These are phyloP conservation scores for Galerina sulciceps DNA, from an alignment of 768 basidiomycete species.

Conservation along the genomic window DNA sequence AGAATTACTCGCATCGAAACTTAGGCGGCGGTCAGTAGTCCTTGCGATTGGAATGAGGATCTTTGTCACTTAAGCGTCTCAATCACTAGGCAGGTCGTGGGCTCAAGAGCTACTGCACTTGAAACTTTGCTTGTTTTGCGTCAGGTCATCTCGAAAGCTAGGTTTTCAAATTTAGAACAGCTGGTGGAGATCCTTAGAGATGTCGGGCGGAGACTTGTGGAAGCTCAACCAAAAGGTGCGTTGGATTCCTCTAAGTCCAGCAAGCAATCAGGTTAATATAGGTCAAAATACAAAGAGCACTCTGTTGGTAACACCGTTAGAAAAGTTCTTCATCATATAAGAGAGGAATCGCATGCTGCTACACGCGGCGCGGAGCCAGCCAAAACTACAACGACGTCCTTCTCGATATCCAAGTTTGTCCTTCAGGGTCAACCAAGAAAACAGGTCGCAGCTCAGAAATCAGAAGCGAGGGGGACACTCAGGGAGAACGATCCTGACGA, in stretches of 20 bases:
- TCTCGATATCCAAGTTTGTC: slow-evolving; percentile 86
- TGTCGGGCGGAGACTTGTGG: slow-evolving; percentile 80
- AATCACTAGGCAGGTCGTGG: slow-evolving; percentile 79
- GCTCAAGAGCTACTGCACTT: slow-evolving; percentile 86
- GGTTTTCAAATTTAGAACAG: slow-evolving; percentile 86
- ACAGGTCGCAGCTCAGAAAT: slow-evolving; percentile 43
- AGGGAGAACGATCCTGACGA: slow-evolving; percentile 77
- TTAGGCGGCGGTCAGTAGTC: slow-evolving; percentile 69
- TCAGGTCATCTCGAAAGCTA: slow-evolving; percentile 86
- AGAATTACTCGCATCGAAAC: slow-evolving; percentile 69
- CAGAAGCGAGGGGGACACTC: slow-evolving; percentile 59
- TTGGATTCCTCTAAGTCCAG: slow-evolving; percentile 9
- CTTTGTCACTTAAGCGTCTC: slow-evolving; percentile 15
- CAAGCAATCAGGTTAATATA: not conserved
- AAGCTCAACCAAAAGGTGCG: slow-evolving; percentile 94
- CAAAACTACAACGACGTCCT: slow-evolving; percentile 41
- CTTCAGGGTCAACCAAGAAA: slow-evolving; percentile 74
- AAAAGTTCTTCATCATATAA: slow-evolving; percentile 89
- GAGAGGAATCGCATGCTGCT: slow-evolving; percentile 93
- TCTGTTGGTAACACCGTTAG: slow-evolving; percentile 95
- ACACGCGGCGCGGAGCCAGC: slow-evolving; percentile 48
- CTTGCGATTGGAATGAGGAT: slow-evolving; percentile 13
- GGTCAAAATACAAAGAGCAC: slow-evolving; percentile 62
- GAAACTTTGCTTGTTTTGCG: slow-evolving; percentile 89
- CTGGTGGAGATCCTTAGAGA: slow-evolving; percentile 77